Conservation (phyloP, 2,329 filamentous ascomycete genomes). For the Gnomoniopsis smithogilvyi region DNA sequence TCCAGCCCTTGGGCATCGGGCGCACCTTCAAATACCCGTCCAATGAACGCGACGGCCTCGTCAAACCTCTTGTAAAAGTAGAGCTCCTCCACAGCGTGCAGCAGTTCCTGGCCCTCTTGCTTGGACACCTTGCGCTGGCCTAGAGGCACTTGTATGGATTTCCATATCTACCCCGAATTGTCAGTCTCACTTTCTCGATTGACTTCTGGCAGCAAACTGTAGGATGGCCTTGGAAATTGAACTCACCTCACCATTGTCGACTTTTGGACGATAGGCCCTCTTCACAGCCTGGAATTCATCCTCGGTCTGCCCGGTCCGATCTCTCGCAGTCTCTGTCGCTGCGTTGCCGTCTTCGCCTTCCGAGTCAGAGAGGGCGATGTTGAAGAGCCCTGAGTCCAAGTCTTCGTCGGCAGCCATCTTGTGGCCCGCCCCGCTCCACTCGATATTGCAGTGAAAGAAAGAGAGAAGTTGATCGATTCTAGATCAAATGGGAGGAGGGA, state of each 20-base stretch:
- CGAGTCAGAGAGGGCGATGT: conserved; percentile 39
- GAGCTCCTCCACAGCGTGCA: conserved; percentile 56
- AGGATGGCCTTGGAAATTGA: not conserved
- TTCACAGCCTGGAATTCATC: conserved; percentile 46
- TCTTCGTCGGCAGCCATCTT: conserved; percentile 32
- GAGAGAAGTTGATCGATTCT: not conserved
- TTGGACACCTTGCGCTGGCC: conserved; percentile 35
- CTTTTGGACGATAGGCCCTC: conserved; percentile 41
- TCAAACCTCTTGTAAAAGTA: conserved; percentile 50
- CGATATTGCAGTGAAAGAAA: not conserved
- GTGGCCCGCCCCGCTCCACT: no score
- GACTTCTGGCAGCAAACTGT: no score
- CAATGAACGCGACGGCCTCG: conserved; percentile 41
- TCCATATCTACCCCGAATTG: conserved; percentile 36
- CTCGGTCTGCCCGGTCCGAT: conserved; percentile 42
- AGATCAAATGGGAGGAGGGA: not conserved
- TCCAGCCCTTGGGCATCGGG: conserved; percentile 35
- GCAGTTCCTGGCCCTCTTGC: conserved; percentile 44
- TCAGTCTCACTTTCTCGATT: no score
- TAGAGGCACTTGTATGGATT: conserved; percentile 40
- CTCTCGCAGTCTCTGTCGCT: conserved; percentile 16
- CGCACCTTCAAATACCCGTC: conserved; percentile 29
- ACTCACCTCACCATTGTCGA: conserved; percentile 54
- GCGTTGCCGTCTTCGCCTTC: conserved; percentile 23
- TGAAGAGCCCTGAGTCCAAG: conserved; percentile 35